phyloP scores from a whole-genome alignment of 75 land plant species.

The Pinus tabuliformis region DNA sequence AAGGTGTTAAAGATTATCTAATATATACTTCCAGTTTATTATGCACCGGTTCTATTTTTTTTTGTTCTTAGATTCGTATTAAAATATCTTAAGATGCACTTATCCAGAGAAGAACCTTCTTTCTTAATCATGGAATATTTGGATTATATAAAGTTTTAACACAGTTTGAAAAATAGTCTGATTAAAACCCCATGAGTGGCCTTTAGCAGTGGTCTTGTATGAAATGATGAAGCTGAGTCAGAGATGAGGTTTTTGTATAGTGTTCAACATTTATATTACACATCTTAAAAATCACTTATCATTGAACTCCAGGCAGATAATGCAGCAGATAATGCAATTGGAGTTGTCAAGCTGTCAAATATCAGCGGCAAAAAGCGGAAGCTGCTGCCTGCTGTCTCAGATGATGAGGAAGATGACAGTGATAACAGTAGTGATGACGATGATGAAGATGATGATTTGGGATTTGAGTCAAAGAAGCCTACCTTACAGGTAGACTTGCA shows the following conservation, averaged over 20 bases:
- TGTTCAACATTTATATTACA: background rate
- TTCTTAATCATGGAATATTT: too few relatives aligned
- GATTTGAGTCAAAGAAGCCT: conserved; percentile 38
- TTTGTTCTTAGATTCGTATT: too few relatives aligned
- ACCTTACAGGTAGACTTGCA: conserved; percentile 46
- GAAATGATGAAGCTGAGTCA: background rate
- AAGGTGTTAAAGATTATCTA: too few relatives aligned
- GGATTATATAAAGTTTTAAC: too few relatives aligned
- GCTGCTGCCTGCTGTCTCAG: conserved; percentile 30
- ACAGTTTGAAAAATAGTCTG: too few relatives aligned
- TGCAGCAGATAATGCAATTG: conserved; percentile 74
- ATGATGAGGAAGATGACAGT: conserved; percentile 46
- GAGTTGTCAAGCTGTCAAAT: conserved; percentile 68
- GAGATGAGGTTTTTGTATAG: background rate
- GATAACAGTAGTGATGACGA: conserved; percentile 68
- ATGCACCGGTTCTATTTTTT: too few relatives aligned
- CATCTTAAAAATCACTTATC: background rate
- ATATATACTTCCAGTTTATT: too few relatives aligned
- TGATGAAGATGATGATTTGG: conserved; percentile 54
- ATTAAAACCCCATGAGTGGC: too few relatives aligned
- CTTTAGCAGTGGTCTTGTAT: background rate
- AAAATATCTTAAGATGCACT: too few relatives aligned
- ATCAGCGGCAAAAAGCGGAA: conserved; percentile 73
- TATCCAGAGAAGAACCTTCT: too few relatives aligned
- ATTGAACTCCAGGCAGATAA: conserved; percentile 69